Conservation (phyloP, 2,329 filamentous ascomycete genomes). For the Monosporascus sp. region DNA sequence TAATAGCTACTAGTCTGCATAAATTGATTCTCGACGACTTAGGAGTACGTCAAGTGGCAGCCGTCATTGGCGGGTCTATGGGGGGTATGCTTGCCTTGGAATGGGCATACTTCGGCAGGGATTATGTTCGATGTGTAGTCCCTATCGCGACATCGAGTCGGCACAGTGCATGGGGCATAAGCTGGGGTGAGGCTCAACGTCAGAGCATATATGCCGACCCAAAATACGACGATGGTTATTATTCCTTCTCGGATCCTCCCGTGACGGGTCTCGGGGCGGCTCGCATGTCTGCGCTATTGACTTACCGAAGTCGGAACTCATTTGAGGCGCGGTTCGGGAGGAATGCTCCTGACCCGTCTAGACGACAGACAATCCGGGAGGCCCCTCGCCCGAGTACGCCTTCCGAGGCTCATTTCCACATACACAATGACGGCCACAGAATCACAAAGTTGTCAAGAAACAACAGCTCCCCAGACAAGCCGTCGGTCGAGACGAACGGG, state of each 20-base stretch:
- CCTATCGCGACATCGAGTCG: slow-evolving; percentile 80
- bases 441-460: slow-evolving; percentile 51
- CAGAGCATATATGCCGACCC: slow-evolving; percentile 97
- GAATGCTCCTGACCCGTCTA: slow-evolving; percentile 82
- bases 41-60: slow-evolving; percentile 71
- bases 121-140: slow-evolving; percentile 75
- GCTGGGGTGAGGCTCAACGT: slow-evolving; percentile 82
- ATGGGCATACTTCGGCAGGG: slow-evolving; percentile 84
- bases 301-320: slow-evolving; percentile 93
- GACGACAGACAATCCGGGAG: slow-evolving; percentile 76
- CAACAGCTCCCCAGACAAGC: slow-evolving; percentile 31
- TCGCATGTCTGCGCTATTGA: slow-evolving; percentile 93
- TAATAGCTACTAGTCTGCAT: slow-evolving; percentile 54
- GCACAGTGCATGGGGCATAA: slow-evolving; percentile 86
- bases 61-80: slow-evolving; percentile 78
- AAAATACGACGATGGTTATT: slow-evolving; percentile 97
- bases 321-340: slow-evolving; percentile 94
- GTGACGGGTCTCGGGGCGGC: slow-evolving; percentile 83
- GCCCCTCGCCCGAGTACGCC: slow-evolving; percentile 54
- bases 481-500: slow-evolving; percentile 13
- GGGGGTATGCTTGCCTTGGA: slow-evolving; percentile 89
- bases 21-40: slow-evolving; percentile 75
- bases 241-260: slow-evolving; percentile 80
- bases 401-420: slow-evolving; percentile 69
- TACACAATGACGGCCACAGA: slow-evolving; percentile 78